These are phyloP conservation scores for Sarocladiaceae sp. DNA, from an alignment of 2,329 filamentous ascomycete species.

Conservation along the genomic window DNA sequence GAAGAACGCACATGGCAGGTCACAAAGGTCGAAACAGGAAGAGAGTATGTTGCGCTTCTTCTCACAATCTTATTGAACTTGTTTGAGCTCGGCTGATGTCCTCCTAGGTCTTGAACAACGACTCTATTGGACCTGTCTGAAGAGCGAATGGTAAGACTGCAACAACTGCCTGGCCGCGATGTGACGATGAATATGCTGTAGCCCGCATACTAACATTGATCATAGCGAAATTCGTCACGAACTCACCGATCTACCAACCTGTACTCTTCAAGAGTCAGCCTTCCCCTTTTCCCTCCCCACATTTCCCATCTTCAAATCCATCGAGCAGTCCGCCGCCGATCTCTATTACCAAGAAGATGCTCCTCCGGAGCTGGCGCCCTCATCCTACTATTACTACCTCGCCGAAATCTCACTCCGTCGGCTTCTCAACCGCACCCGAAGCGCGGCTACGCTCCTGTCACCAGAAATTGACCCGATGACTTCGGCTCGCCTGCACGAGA, in stretches of 20 bases:
- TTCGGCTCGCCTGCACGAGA: slow-evolving; percentile 50
- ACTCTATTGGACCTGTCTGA: slow-evolving; percentile 13
- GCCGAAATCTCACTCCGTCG: slow-evolving; percentile 69
- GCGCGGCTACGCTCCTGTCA: slow-evolving; percentile 34
- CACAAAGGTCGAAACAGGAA: slow-evolving; percentile 10
- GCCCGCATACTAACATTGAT: background rate
- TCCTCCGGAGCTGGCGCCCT: slow-evolving; percentile 8
- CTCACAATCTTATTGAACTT: too few species aligned
- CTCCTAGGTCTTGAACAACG: slow-evolving; percentile 13
- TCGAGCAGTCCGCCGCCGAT: slow-evolving; percentile 8
- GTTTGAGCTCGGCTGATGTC: too few species aligned
- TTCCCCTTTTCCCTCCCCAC: slow-evolving; percentile 13
- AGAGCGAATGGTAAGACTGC: slow-evolving; percentile 13
- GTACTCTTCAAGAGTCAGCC: slow-evolving; percentile 12
- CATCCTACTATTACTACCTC: slow-evolving; percentile 51
- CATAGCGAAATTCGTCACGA: slow-evolving; percentile 14
- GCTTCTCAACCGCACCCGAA: slow-evolving; percentile 53
- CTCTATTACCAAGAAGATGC: slow-evolving; percentile 6
- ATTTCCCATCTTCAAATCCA: slow-evolving; percentile 10
- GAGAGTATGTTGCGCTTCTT: slow-evolving; percentile 12
- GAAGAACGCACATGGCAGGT: slow-evolving; percentile 10
- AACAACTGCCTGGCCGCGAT: too few species aligned
- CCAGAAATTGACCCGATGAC: slow-evolving; percentile 60
- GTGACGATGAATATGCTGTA: too few species aligned
- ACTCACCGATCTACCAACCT: slow-evolving; percentile 12